Evolutionary conservation across 2,329 filamentous ascomycete species (phyloP), one percentile per base, ranked within the genome.

Genomic region (Neurospora sp.): DNA sequence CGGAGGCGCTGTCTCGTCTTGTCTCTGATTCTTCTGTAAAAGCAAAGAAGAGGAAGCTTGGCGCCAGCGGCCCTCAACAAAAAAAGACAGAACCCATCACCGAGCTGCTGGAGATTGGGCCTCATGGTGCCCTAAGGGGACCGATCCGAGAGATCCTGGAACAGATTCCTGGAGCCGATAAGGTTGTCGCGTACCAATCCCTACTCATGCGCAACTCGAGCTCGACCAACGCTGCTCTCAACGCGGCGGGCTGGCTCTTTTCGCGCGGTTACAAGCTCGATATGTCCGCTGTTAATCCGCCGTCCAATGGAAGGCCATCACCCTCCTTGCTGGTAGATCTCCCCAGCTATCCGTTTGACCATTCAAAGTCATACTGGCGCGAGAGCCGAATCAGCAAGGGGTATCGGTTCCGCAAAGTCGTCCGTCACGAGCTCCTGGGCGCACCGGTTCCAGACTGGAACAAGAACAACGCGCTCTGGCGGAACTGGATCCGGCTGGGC

Each of bases 261-360:
- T 39, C 17, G 1, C 5, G 11, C 1, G 69, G 68, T 3, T 57
- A 36, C 8, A 15, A 36, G 1, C 37, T 70, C 15, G 3, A 66
- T 15, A 17, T 41, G 1, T 4, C 23, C 8, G 17, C 10, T 1
- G 43, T 67, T 62, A 70, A 43, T 36, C 28, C 10, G 38, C 33
- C 46, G 41, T 52, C 5, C 28, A 33, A 23, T 3, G 65, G 8
- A 68, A 57, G 28, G 23, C 41, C 40, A 37, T 68, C 12, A 33
- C 4, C 4, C 39, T 41, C 10, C 23, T 67, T 66, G 71, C 73
- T 82, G 8, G 72, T 76, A 1, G 78, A 82, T 66, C 75, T 80
- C 1, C 81, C 82, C 0, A 72, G 77, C 1, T 84, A 83, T 69
- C 78, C 81, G 0, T 84, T 81, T 74, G 78, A 83, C 66, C 80